Evolutionary conservation across 2,329 filamentous ascomycete species (phyloP), one percentile per base, ranked within the genome.

Genomic region (Drechslera avenae): DNA sequence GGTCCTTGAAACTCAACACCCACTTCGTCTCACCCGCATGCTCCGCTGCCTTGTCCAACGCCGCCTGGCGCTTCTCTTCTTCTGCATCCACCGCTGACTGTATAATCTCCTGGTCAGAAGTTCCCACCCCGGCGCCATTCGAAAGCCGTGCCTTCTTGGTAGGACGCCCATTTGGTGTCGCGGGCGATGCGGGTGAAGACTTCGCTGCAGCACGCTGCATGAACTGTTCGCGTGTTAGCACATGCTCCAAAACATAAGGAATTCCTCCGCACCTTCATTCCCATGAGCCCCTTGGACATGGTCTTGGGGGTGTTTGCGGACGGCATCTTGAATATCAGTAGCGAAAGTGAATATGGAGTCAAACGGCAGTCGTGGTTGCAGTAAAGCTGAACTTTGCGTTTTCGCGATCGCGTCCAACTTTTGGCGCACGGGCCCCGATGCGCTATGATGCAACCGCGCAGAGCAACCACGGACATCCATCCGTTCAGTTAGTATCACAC

Each of bases 171-270:
- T 83, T 80, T 41, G 76, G 51, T 73, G 80, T 66, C 71, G 78
- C 68, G 57, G 82, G 72, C 52, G 79, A 69, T 71, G 78, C 68
- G 57, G 82, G 72, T 51, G 80, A 69, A 4, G 76, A 78, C 18
- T 86, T 83, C 41, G 87, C 85, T 41, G 86, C 88, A 56, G 89
- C 89, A 66, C 92, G 85, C 79, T 96, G 92, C 92, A 97, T 97
- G 72, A 97, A 97, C 79, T 86, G 63, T 49, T 17, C 23, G 26
- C 2, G 32, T 45, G 28, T 65, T 31, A 62, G 56, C 43, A 33
- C 36, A 39, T 36, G 36, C 39, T 43, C 21, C 47, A 35, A 26
- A 12, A 39, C 12, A 23, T 23, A 7, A 7, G 18, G 35, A 12
- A 26, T 33, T 16, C 23, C 14, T 40, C 33, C 50, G 30, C 68